phyloP scores from a whole-genome alignment of 192 early-diverging fungal species.

The Coemansia sp. region DNA sequence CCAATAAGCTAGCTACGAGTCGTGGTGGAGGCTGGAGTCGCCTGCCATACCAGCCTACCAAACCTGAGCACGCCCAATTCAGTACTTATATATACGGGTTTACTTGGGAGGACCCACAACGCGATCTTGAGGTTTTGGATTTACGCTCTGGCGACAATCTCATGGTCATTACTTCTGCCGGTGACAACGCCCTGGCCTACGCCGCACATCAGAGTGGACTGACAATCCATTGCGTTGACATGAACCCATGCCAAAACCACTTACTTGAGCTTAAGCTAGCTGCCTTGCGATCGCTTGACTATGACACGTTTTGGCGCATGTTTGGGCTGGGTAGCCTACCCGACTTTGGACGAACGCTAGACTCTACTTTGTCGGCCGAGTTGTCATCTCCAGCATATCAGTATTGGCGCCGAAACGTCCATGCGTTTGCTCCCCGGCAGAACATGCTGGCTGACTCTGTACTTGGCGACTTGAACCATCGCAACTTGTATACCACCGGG shows the following conservation, averaged over 20 bases:
- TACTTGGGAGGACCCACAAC: slow-evolving; percentile 83
- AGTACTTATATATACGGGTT: slow-evolving; percentile 85
- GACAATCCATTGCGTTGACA: slow-evolving; percentile 77
- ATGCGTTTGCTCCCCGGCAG: slow-evolving; percentile 9
- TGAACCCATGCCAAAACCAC: slow-evolving; percentile 94
- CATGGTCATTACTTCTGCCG: slow-evolving; percentile 81
- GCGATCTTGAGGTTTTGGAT: slow-evolving; percentile 70
- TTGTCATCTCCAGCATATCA: slow-evolving; percentile 72
- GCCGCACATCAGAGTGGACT: slow-evolving; percentile 65
- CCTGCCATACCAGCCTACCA: slow-evolving; percentile 56
- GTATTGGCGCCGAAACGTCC: slow-evolving; percentile 72
- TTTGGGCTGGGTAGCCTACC: slow-evolving; percentile 71
- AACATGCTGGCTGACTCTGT: not conserved
- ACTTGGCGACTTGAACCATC: slow-evolving; percentile 52
- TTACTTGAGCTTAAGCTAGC: slow-evolving; percentile 85
- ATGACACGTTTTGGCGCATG: slow-evolving; percentile 72
- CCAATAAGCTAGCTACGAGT: not conserved
- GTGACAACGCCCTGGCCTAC: slow-evolving; percentile 81
- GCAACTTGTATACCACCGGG: slow-evolving; percentile 78
- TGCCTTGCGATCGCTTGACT: slow-evolving; percentile 59
- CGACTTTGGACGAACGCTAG: slow-evolving; percentile 62
- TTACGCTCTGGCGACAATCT: slow-evolving; percentile 66
- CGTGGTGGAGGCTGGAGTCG: slow-evolving; percentile 29
- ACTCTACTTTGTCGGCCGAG: slow-evolving; percentile 67
- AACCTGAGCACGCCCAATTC: slow-evolving; percentile 67